Evolutionary conservation across 768 basidiomycete species (phyloP), one percentile per base, ranked within the genome.

Genomic region (Pleurotus eryngii): DNA sequence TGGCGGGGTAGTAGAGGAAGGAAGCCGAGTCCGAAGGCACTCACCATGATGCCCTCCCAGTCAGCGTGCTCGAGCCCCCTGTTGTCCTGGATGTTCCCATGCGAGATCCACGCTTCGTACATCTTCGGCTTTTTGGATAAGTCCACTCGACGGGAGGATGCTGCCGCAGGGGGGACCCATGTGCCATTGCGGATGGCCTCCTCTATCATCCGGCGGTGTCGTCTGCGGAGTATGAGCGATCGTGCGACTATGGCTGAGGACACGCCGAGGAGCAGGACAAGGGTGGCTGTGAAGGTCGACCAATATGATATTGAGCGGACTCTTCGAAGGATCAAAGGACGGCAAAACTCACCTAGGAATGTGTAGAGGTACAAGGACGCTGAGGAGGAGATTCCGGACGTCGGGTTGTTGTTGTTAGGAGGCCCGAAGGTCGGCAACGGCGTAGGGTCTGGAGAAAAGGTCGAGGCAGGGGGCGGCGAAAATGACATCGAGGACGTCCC

Each of bases 101-200:
- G 65, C 27, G 57, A 59, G 24, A 79, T 59, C 37, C 72, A 75
- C 7, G 77, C 75, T 38, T 83, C 79, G 73, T 74, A 82, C 65
- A 84, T 64, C 42, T 62, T 62, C 9, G 83, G 83, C 59, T 79
- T 81, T 62, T 75, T 74, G 22, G 70, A 72, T 17, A 78, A 61
- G 62, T 81, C 78, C 30, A 77, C 70, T 62, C 61, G 18, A 49
- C 50, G 9, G 56, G 58, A 2, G 67, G 70, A 0, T 73, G 50
- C 11, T 39, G 50, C 38, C 9, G 50, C 61, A 0, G 76, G 75
- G 1, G 81, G 78, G 8, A 81, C 59, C 79, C 82, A 86, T 5
- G 84, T 84, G 7, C 86, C 86, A 57, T 84, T 82, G 20, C 79
- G 74, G 60, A 87, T 86, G 15, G 84, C 85, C 59, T 87, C 84